phyloP scores from a whole-genome alignment of 805 yeast species.

The Debaryomyces prosopidis region DNA sequence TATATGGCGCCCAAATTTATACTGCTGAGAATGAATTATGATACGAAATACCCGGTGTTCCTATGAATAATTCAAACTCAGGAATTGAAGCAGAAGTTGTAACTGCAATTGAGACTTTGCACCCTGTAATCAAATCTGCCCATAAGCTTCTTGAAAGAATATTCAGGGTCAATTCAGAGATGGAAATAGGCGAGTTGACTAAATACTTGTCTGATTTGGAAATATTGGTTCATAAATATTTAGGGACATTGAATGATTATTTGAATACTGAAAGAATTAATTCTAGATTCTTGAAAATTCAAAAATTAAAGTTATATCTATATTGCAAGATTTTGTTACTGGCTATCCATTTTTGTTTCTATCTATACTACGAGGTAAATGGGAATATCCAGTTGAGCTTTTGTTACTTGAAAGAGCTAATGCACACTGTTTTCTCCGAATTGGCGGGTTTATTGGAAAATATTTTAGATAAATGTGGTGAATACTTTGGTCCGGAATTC shows the following conservation, averaged over 20 bases:
- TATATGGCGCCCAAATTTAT: slow-evolving; percentile 1
- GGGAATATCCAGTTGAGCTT: background rate
- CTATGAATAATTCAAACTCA: background rate
- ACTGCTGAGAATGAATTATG: background rate
- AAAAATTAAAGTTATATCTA: slow-evolving; percentile 3
- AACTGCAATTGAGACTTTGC: background rate
- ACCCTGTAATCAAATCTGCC: background rate
- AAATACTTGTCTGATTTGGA: slow-evolving; percentile 2
- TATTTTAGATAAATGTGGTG: background rate
- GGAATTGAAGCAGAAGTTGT: background rate
- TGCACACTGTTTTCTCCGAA: background rate
- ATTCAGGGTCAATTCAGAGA: background rate
- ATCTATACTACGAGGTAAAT: background rate
- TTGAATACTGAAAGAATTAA: background rate
- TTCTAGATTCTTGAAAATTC: background rate
- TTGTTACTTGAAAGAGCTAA: background rate
- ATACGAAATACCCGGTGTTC: background rate
- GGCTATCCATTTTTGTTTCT: background rate
- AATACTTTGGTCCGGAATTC: slow-evolving; percentile 4
- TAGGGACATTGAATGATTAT: slow-evolving; percentile 5
- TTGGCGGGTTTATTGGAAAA: slow-evolving; percentile 1
- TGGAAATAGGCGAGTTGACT: background rate
- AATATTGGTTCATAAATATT: background rate
- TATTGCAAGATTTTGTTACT: slow-evolving; percentile 2
- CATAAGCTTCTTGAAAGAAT: background rate